Percentiles rank a stretch among this genome's conserved stretches.
Evolutionary conservation across 768 basidiomycete species (phyloP).

Genomic region (Suillus placidus): DNA sequence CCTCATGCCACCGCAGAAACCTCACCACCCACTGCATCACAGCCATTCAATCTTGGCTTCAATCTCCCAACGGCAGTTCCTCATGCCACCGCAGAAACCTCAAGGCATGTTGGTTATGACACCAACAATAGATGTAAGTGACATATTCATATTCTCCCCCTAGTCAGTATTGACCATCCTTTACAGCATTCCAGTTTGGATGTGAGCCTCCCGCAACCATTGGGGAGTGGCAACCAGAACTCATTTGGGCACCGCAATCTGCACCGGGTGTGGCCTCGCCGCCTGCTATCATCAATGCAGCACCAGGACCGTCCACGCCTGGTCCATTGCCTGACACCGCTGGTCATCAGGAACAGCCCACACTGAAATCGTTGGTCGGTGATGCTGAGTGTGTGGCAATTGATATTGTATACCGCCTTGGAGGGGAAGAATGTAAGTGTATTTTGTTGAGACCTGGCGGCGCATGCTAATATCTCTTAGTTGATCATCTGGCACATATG

Average conservation of each 20-base stretch:
- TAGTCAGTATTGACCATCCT: not conserved
- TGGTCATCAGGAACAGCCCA: not conserved
- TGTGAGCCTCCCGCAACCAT: not conserved
- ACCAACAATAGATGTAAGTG: not conserved
- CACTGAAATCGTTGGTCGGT: not conserved
- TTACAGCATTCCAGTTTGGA: not conserved
- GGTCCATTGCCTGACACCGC: not conserved
- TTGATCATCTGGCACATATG: too few relatives aligned
- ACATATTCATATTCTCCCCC: not conserved
- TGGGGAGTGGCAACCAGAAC: not conserved
- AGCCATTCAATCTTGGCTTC: too few relatives aligned
- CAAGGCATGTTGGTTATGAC: not conserved
- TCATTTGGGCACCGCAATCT: not conserved
- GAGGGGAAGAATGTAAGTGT: too few relatives aligned
- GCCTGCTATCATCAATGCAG: not conserved
- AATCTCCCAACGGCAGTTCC: too few relatives aligned
- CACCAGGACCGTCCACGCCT: not conserved
- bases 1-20: not conserved
- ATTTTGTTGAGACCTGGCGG: too few relatives aligned
- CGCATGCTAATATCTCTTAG: too few relatives aligned
- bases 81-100: not conserved
- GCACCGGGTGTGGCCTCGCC: not conserved
- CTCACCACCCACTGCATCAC: too few relatives aligned
- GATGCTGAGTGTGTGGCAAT: not conserved
- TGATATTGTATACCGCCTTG: too few relatives aligned